Evolutionary conservation across 164 flowering plant genomes (phyloP), one percentile per base, ranked within the genome.

Genomic region (Taxillus chinensis): DNA sequence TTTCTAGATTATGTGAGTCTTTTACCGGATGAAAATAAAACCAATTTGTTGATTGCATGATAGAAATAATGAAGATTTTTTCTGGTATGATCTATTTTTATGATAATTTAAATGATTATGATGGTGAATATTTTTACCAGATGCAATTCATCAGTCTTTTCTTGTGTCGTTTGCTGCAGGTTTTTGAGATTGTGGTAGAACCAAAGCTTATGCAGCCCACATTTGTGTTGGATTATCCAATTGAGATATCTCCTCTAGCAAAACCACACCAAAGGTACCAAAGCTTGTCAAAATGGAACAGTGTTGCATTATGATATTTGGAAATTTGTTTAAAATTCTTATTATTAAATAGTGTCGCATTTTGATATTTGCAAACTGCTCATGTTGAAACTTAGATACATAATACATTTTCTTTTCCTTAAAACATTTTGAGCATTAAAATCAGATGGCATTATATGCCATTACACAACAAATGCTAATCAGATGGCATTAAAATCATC

Each of bases 211-310:
- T 86, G 65, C 98, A 93, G 64, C 97, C 98, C 41, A 93, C 98
- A 49, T 93, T 93, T 82, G 98, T 93, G 56, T 68, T 93, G 74
- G 98, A 93, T 74, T 93, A 93, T 71, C 97, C 98, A 39, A 64
- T 93, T 66, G 98, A 93, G 77, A 79, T 93, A 70, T 93, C 97
- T 77, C 98, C 98, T 60, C 83, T 93, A 38, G 98, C 98, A 46
- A 93, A 88, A 70, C 98, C 92, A 51, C 97, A 93, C 56, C 69
- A 96, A 71, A 86, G 95, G 98, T 93, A 79, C 57, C 45, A 12
- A 37, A 8, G 15, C 61, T 39, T 75, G 60, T 56, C 50, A 9
- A 45, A 41, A 53, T 59, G 45, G 4, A 11, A 49, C 46, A 43
- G 46, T 43, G 10, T 9, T 49, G 52, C 13, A 49, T 11, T 49